Base-by-base conservation (phyloP, 1,284 basidiomycete genomes). In the Peniophora sp. region DNA sequence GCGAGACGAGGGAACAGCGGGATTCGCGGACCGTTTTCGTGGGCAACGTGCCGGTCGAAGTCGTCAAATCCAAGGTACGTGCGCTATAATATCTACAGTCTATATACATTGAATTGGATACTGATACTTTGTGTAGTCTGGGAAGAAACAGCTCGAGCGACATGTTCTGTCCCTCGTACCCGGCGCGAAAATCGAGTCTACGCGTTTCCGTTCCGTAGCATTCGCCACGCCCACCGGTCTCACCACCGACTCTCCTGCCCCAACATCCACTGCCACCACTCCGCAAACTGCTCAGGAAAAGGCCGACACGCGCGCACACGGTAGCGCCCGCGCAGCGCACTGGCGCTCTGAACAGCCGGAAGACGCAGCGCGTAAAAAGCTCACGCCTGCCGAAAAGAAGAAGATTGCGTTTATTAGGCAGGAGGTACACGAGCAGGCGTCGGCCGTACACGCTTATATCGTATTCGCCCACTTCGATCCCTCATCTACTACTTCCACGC, bases 401-500 rank as follows among this genome's bases (percentile, higher is more conserved):
- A 90, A 89, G 60, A 85, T 98, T 38, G 92, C 94, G 0, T 97
- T 93, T 65, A 97, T 98, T 67, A 92, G 93, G 63, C 84, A 86
- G 53, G 90, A 95, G 58, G 80, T 94, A 61, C 91, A 95, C 65
- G 69, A 79, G 1, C 74, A 77, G 22, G 80, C 82, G 2, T 80
- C 81, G 56, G 76, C 80, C 22, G 78, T 89, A 55, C 89, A 93
- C 61, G 90, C 90, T 1, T 97, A 97, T 64, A 69, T 94, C 50
- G 91, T 97, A 24, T 93, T 95, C 64, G 89, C 85, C 1, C 78
- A 91, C 64, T 71, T 82, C 8, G 60, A 66, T 14, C 81, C 80
- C 49, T 54, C 59, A 56, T 16, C 66, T 73, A 22, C 69, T n/a
- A n/a, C 73, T 2, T 55, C 68, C 19, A 85, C 86, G 58, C 65